These are phyloP conservation scores for Hawksworthiomyces lignivorus DNA, from an alignment of 2,329 filamentous ascomycete genomes.

Conservation along the genomic window DNA sequence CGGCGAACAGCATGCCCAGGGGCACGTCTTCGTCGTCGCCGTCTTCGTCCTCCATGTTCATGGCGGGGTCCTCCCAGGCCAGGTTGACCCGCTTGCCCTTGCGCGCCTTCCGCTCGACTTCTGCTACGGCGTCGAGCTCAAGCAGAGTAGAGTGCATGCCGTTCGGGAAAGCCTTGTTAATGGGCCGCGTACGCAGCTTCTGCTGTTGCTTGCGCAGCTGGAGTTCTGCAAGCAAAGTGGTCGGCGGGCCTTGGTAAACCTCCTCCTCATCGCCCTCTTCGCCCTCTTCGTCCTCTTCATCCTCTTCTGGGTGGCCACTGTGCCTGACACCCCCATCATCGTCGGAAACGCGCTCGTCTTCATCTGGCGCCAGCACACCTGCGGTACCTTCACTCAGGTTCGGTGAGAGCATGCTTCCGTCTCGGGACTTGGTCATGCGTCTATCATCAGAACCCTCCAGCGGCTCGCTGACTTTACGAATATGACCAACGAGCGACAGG, in stretches of 20 bases:
- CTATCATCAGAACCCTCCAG: too few species aligned
- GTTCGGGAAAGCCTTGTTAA: conserved; percentile 53
- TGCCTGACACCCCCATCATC: conserved; percentile 27
- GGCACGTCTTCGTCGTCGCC: conserved; percentile 86
- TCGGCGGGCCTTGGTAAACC: conserved; percentile 64
- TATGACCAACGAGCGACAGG: conserved; percentile 38
- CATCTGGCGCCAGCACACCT: conserved; percentile 13
- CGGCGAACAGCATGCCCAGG: conserved; percentile 69
- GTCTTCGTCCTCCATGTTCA: conserved; percentile 36
- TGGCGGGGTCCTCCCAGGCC: conserved; percentile 73
- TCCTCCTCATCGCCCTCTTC: conserved; percentile 41
- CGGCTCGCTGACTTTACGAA: conserved; percentile 19
- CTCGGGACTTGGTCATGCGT: too few species aligned
- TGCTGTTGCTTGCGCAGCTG: conserved; percentile 86
- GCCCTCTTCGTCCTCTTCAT: conserved; percentile 36
- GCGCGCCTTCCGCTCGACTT: conserved; percentile 70
- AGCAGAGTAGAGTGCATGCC: conserved; percentile 89
- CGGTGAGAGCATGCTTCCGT: conserved; percentile 1
- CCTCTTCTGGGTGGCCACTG: conserved; percentile 38
- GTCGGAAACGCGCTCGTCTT: conserved; percentile 24
- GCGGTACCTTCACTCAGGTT: not conserved
- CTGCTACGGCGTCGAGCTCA: conserved; percentile 82
- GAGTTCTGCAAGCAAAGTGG: conserved; percentile 85
- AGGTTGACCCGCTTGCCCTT: conserved; percentile 71
- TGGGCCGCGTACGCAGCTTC: conserved; percentile 67